Evolutionary conservation across 768 basidiomycete genomes (phyloP).

Genomic region (Lentinula edodes): DNA sequence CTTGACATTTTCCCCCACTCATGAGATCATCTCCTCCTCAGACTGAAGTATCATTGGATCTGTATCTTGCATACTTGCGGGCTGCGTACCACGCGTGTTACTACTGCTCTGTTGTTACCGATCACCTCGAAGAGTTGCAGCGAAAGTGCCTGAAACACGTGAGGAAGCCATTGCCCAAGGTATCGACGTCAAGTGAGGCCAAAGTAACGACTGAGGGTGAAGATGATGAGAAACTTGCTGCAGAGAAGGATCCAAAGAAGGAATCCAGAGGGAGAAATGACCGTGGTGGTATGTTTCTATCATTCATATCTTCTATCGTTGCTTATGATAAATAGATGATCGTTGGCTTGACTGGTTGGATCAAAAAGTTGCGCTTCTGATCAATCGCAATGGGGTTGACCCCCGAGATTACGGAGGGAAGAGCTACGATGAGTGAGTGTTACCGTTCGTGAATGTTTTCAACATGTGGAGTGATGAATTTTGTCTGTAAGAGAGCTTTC

Average conservation of each 20-base stretch:
- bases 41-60: constrained; percentile 81
- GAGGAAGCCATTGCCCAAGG: constrained; percentile 67
- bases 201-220: constrained; percentile 33
- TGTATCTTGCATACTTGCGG: constrained; percentile 91
- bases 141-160: constrained; percentile 92
- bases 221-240: constrained; percentile 35
- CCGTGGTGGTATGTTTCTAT: constrained; percentile 53
- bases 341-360: constrained; percentile 91
- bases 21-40: constrained; percentile 24
- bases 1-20: constrained; percentile 10
- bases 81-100: constrained; percentile 93
- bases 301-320: not conserved
- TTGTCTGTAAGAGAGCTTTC: constrained; percentile 62
- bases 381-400: constrained; percentile 76
- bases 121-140: constrained; percentile 93
- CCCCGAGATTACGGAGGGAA: constrained; percentile 87
- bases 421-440: constrained; percentile 77
- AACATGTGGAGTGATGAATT: constrained; percentile 9
- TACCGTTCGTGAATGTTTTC: constrained; percentile 11
- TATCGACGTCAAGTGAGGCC: constrained; percentile 41
- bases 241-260: constrained; percentile 27
- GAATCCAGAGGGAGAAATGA: constrained; percentile 35
- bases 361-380: constrained; percentile 74
- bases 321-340: constrained; percentile 49
- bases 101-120: constrained; percentile 90